Evolutionary conservation across 2,329 filamentous ascomycete genomes (phyloP), one percentile per base, ranked within the genome.

Genomic region (Verticillium alfalfae): DNA sequence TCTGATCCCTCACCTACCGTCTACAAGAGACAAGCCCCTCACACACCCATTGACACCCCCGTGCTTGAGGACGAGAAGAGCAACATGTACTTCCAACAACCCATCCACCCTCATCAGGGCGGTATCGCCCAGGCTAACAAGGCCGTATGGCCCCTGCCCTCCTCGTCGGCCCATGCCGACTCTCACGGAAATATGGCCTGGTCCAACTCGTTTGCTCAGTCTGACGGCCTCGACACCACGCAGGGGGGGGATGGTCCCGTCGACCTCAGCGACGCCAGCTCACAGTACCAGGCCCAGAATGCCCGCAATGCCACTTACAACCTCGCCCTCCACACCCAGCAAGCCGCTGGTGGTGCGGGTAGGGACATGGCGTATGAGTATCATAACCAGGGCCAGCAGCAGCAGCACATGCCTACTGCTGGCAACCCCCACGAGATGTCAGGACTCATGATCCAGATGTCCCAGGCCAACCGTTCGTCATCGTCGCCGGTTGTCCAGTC

Each of bases 371-470:
- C 75, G 0, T 80, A 78, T 61, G 76, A 79, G 55, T 79, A 77
- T 63, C 60, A 65, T 34, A 61, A 62, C 22, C 45, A 52, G 13
- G 45, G 18, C 39, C 41, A 58, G 7, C 65, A 64, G 12, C 65
- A 37, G 13, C 36, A 37, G 9, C 36, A 61, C 52, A 63, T 49
- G 15, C 63, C 64, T 16, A 61, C 73, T 63, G 67, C 73, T 26
- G 71, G 74, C 54, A 67, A 72, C 56, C 70, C 69, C 64, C 65
- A 67, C 13, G 66, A 70, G 34, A 65, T 69, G 66, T 61, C 65
- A 18, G 80, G 80, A 1, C 78, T 84, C 62, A 81, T 83, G 79
- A 81, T 85, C 62, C 79, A 84, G 66, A 82, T 83, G 80, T 81
- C 81, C 18, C 80, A 81, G 62, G 34, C 6, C 18, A 59, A 45